Conservation (phyloP, 2,329 filamentous ascomycete genomes). For the Pseudogymnoascus destructans region DNA sequence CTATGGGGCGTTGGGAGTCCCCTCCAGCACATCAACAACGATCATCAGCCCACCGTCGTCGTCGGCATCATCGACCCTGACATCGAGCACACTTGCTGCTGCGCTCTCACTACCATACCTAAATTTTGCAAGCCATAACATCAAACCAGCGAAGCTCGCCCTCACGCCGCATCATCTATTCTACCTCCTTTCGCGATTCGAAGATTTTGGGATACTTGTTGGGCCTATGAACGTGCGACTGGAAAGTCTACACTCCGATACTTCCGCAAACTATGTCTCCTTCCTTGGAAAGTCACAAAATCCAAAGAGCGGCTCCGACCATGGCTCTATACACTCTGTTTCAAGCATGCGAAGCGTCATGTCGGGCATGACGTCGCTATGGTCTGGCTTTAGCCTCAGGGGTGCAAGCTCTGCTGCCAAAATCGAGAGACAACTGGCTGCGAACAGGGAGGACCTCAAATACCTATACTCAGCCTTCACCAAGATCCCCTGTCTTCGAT, state of each 20-base stretch:
- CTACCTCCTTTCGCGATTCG: constrained; percentile 88
- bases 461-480: constrained; percentile 98
- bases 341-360: constrained; percentile 95
- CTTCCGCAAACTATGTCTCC: constrained; percentile 85
- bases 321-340: constrained; percentile 85
- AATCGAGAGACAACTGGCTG: constrained; percentile 79
- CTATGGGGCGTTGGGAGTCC: constrained; percentile 40
- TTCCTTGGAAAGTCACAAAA: constrained; percentile 78
- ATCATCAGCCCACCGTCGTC: constrained; percentile 46
- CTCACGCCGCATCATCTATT: constrained; percentile 94
- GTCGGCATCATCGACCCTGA: constrained; percentile 47
- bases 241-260: constrained; percentile 85
- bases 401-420: constrained; percentile 69
- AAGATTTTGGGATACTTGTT: constrained; percentile 79
- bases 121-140: constrained; percentile 68
- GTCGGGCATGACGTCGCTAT: constrained; percentile 89
- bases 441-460: constrained; percentile 74
- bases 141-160: constrained; percentile 83
- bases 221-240: constrained; percentile 93
- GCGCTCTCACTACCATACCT: constrained; percentile 78
- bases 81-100: constrained; percentile 63
- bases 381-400: constrained; percentile 75
- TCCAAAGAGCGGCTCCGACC: constrained; percentile 68
- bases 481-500: constrained; percentile 82
- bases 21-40: constrained; percentile 24